Base-by-base conservation (phyloP, 31 red algal species). In the Odonthalia washingtoniensis region DNA sequence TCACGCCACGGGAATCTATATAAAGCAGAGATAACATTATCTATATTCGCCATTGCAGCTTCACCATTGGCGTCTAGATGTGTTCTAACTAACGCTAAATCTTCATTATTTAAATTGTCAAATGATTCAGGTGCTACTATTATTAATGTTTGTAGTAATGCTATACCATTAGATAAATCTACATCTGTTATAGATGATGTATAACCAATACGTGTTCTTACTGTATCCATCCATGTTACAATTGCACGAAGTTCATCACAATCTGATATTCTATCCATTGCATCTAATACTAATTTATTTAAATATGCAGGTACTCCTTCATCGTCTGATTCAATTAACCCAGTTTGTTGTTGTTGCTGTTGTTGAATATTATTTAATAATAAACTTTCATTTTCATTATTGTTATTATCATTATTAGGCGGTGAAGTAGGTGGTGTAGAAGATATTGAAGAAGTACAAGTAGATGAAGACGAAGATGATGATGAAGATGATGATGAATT, bases 131-230 rank as follows among this genome's bases (percentile, higher is more conserved):
- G 38, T 44, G 65, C 87, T 37, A 91, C 69, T 37, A 91, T 70
- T 37, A 52, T 84, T 65, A 91, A 68, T 17, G 81, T 80, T 60
- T 91, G 79, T 41, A 91, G 46, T 80, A 91, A 49, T 42, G 89
- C 89, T 46, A 91, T 67, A 44, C 89, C 89, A 46, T 91, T 91
- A 0, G 72, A 57, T 39, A 91, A 75, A 53, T 91, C 89, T 37
- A 77, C 66, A 46, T 91, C 89, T 5, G 74, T 85, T 32, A 91
- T 79, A 4, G 60, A 41, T n/a, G 79, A 26, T 5, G 17, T 2
- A 67, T 69, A 46, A 24, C 61, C 44, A 60, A 78, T 62, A 27
- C 89, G 39, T 30, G 46, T 66, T 3, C 89, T 42, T 61, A 91
- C 34, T 24, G 82, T 80, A 63, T 91, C 89, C 89, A 91, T 31